Conservation (phyloP, 2,329 filamentous ascomycete species). For the Cladosporium austrohemisphaericum region DNA sequence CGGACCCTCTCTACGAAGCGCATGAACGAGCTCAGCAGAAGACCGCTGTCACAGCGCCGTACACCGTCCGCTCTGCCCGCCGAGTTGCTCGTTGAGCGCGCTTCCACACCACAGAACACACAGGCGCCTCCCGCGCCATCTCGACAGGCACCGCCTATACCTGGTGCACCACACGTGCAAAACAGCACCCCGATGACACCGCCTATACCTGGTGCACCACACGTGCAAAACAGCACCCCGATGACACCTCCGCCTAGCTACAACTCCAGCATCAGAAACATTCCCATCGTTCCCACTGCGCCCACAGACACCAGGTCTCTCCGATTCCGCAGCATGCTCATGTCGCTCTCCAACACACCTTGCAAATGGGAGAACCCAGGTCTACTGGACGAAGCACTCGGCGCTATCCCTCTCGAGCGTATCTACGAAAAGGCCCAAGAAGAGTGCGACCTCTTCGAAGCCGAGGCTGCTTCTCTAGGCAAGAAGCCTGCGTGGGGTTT, state of each 20-base stretch:
- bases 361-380: constrained; percentile 96
- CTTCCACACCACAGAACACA: constrained; percentile 16
- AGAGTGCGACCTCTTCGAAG: constrained; percentile 80
- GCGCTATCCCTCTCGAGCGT: constrained; percentile 79
- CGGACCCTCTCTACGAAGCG: constrained; percentile 80
- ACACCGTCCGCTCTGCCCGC: constrained; percentile 49
- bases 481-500: constrained; percentile 86
- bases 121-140: constrained; percentile 19
- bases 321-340: constrained; percentile 64
- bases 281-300: constrained; percentile 69
- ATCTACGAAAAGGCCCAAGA: constrained; percentile 95
- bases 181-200: constrained; percentile 26
- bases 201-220: constrained; percentile 29
- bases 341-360: constrained; percentile 82
- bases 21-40: constrained; percentile 68
- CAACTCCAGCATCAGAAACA: constrained; percentile 55
- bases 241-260: constrained; percentile 54
- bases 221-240: constrained; percentile 16
- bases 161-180: constrained; percentile 27
- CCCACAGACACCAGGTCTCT: constrained; percentile 54
- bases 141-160: constrained; percentile 28
- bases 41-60: constrained; percentile 43
- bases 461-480: constrained; percentile 82
- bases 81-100: constrained; percentile 26
- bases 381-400: constrained; percentile 83